Evolutionary conservation across 345 rosid genomes (phyloP).

Genomic region (Noccaea caerulescens): DNA sequence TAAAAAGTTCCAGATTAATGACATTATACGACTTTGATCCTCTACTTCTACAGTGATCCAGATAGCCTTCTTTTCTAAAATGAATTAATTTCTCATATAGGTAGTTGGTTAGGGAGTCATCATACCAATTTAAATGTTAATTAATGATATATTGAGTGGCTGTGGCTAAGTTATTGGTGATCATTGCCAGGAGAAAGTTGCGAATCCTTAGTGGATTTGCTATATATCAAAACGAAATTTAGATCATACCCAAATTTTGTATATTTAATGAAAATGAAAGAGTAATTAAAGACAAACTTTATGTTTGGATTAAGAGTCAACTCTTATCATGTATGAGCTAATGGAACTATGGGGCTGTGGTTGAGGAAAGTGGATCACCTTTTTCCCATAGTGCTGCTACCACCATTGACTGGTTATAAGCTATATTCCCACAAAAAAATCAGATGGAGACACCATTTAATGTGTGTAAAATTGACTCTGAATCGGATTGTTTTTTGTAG

Average conservation of each 20-base stretch:
- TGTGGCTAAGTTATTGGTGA: conserved; percentile 25
- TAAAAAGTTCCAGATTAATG: conserved; percentile 7
- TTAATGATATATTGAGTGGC: conserved; percentile 24
- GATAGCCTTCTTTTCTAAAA: conserved; percentile 23
- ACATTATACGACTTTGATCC: conserved; percentile 22
- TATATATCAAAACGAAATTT: conserved; percentile 35
- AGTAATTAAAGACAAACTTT: conserved; percentile 3
- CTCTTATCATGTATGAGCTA: conserved; percentile 33
- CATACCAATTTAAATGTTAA: conserved; percentile 8
- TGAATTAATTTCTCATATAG: neutral
- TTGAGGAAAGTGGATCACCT: conserved; percentile 39
- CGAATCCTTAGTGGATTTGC: conserved; percentile 34
- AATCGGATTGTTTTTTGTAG: conserved; percentile 7
- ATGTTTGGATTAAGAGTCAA: conserved; percentile 37
- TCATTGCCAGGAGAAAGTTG: conserved; percentile 30
- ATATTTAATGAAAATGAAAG: conserved; percentile 11
- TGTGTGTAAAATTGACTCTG: neutral
- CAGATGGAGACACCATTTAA: neutral
- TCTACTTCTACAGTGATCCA: conserved; percentile 16
- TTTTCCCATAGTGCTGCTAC: conserved; percentile 38
- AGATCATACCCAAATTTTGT: conserved; percentile 23
- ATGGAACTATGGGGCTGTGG: conserved; percentile 34
- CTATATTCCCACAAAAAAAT: neutral
- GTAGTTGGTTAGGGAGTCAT: conserved; percentile 29
- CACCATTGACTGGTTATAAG: conserved; percentile 24